phyloP scores from a whole-genome alignment of 73 alveolate species.

The Urostyla sp. region DNA sequence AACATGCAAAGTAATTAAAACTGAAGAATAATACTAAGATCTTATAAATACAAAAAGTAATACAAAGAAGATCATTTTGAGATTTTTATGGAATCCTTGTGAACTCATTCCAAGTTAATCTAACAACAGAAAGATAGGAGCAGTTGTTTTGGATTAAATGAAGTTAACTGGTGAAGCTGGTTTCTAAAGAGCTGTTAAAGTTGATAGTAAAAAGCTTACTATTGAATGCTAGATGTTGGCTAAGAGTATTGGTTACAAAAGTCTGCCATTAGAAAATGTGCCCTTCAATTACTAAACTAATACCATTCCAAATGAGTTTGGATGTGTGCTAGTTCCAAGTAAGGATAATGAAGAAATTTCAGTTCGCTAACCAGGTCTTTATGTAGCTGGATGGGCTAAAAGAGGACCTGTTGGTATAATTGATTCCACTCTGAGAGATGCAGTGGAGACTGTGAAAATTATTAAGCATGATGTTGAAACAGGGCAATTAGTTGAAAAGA shows the following conservation, averaged over 20 bases:
- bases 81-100: constrained; percentile 46
- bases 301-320: constrained; percentile 45
- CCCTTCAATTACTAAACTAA: constrained; percentile 28
- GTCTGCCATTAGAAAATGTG: constrained; percentile 49
- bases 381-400: constrained; percentile 91
- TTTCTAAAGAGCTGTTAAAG: constrained; percentile 23
- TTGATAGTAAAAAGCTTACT: background rate
- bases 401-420: constrained; percentile 91
- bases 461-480: constrained; percentile 53
- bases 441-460: constrained; percentile 53
- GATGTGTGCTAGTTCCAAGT: constrained; percentile 38
- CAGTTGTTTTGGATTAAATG: constrained; percentile 8
- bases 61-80: constrained; percentile 32
- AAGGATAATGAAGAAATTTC: too few relatives aligned
- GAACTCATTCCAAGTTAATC: background rate
- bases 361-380: constrained; percentile 67
- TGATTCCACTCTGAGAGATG: constrained; percentile 77
- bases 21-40: constrained; percentile 29
- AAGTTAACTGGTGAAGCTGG: constrained; percentile 46
- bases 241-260: constrained; percentile 56
- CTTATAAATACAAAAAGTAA: background rate
- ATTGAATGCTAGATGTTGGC: constrained; percentile 34
- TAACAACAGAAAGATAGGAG: background rate
- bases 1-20: constrained; percentile 7
- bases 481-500: background rate